Conservation (phyloP, 1,139 yeast genomes). For the Kurtzmaniella quercitrusa region DNA sequence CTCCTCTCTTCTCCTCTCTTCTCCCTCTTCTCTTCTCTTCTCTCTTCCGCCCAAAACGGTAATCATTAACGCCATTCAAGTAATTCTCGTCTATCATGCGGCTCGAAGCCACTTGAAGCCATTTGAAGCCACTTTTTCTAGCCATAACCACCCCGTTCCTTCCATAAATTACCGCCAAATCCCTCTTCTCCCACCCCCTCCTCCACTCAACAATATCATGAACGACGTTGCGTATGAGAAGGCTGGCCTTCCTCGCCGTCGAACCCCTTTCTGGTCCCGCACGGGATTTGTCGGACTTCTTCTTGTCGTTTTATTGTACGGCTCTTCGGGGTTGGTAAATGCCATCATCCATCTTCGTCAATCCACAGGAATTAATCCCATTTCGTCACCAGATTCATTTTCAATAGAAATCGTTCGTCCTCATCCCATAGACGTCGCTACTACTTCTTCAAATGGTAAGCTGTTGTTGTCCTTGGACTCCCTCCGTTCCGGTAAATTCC, state of each 20-base stretch:
- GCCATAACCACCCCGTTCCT: not conserved
- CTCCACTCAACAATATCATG: not conserved
- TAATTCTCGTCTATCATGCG: too few species aligned
- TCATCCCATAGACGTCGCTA: not conserved
- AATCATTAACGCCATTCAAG: too few species aligned
- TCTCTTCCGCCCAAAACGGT: too few species aligned
- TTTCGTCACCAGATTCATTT: not conserved
- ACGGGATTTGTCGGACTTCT: conserved; percentile 14
- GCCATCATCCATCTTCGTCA: conserved; percentile 20
- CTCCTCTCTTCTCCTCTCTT: too few species aligned
- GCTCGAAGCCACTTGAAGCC: too few species aligned
- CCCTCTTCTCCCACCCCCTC: too few species aligned
- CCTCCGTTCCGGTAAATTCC: conserved; percentile 48
- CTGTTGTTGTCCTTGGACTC: conserved; percentile 26
- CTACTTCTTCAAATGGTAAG: conserved; percentile 16
- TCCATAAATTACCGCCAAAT: too few species aligned
- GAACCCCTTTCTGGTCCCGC: not conserved
- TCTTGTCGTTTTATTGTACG: conserved; percentile 34
- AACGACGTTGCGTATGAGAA: conserved; percentile 1
- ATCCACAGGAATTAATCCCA: conserved; percentile 1
- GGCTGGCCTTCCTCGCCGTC: conserved; percentile 1
- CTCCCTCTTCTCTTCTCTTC: too few species aligned
- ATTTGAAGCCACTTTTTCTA: not conserved
- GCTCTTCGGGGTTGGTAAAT: conserved; percentile 29
- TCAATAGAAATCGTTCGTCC: not conserved